Base-by-base conservation (phyloP, 345 rosid genomes). In the Camelina laxa region DNA sequence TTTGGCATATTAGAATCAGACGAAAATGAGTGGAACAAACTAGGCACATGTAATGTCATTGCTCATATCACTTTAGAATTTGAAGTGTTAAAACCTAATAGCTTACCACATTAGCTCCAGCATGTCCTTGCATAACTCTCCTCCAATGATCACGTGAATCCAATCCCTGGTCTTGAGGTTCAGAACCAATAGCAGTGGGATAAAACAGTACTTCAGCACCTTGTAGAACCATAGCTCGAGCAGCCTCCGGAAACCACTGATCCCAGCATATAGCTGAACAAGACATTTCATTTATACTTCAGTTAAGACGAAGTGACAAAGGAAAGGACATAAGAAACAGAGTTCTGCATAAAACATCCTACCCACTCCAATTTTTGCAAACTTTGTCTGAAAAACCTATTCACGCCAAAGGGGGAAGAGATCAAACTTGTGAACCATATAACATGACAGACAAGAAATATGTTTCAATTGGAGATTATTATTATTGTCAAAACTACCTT, bases 51-150 rank as follows among this genome's bases (percentile, higher is more conserved):
- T 33, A 33, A 17, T 30, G 1, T 0, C 2, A 7, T 22, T 16
- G 31, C 45, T 22, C 1, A 57, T 20, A 39, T 21, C 8, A 62
- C 0, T 69, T 24, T 14, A 2, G 48, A 55, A 70, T n/a, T 6
- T n/a, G 9, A 70, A 64, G 27, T n/a, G 44, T 10, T 33, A 66
- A 48, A 56, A 27, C 27, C 15, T 1, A 65, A 51, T 60, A 44
- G 71, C 88, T 73, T 82, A 94, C 94, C 92, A 95, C 60, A 80
- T 92, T 92, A 65, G 98, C 98, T 58, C 96, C 99, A 70, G 99
- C 92, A 87, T 95, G 98, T 19, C 99, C 98, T 82, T 95, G 99
- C 98, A 92, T 89, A 63, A 89, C 99, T 74, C 94, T 80, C 75
- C 50, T 91, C 99, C 94, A 95, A 76, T 95, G 99, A 72, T 90